These are phyloP conservation scores for grape (Vitis vinifera) DNA, from an alignment of 164 flowering plant genomes.

Conservation along the genomic window DNA sequence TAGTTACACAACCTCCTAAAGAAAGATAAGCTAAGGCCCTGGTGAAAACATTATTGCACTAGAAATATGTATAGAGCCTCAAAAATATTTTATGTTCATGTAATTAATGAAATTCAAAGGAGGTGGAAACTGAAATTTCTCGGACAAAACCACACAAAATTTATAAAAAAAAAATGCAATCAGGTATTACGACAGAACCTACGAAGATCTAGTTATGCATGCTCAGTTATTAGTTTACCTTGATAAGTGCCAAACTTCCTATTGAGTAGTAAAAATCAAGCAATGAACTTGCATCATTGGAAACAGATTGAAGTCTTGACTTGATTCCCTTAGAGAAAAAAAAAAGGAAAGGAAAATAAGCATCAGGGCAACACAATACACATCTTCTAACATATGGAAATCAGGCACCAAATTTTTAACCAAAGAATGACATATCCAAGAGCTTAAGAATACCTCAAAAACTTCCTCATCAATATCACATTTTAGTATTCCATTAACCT, in stretches of 20 bases:
- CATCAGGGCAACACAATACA: background rate
- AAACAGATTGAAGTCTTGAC: slow-evolving; percentile 54
- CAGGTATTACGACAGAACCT: background rate
- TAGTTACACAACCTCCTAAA: too few species aligned
- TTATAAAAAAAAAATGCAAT: background rate
- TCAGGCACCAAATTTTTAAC: background rate
- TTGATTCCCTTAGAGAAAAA: slow-evolving; percentile 42
- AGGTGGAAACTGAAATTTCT: too few species aligned
- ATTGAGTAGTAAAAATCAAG: slow-evolving; percentile 70
- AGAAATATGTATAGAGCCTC: too few species aligned
- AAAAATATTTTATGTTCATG: too few species aligned
- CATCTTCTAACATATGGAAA: too few species aligned
- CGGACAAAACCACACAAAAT: too few species aligned
- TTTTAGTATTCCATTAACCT: slow-evolving; percentile 54
- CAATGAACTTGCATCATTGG: slow-evolving; percentile 67
- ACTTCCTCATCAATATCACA: slow-evolving; percentile 49
- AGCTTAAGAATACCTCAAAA: slow-evolving; percentile 52
- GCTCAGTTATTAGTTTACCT: slow-evolving; percentile 43
- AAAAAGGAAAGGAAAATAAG: slow-evolving; percentile 4
- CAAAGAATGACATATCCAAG: background rate
- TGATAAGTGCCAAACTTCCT: slow-evolving; percentile 70
- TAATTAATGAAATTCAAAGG: too few species aligned
- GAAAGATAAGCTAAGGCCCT: too few species aligned
- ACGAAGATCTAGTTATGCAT: background rate
- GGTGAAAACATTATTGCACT: too few species aligned